phyloP scores from a whole-genome alignment of 2,329 filamentous ascomycete species.

The Trichophyton benhamiae region DNA sequence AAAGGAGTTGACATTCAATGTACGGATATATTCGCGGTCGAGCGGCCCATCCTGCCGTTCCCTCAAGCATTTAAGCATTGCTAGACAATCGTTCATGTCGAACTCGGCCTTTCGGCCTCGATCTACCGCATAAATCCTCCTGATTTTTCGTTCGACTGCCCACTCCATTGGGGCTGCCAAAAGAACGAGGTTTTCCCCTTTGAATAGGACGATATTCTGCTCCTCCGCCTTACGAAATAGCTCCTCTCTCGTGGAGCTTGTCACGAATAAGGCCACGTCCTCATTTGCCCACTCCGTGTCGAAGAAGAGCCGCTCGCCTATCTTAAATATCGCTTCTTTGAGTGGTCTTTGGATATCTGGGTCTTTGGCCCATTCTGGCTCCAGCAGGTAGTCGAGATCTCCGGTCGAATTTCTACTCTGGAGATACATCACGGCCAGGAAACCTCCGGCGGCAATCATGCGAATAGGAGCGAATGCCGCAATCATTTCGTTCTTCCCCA shows the following conservation, averaged over 20 bases:
- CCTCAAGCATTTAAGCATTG: constrained; percentile 20
- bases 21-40: constrained; percentile 19
- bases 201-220: constrained; percentile 23
- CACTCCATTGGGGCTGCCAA: constrained; percentile 26
- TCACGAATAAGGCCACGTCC: constrained; percentile 23
- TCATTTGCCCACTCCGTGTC: constrained; percentile 23
- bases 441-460: constrained; percentile 10
- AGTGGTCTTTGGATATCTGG: constrained; percentile 22
- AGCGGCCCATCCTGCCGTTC: constrained; percentile 16
- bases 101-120: constrained; percentile 17
- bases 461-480: constrained; percentile 8
- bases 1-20: constrained; percentile 20
- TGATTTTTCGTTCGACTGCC: constrained; percentile 26
- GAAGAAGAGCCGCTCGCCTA: constrained; percentile 16
- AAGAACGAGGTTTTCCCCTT: constrained; percentile 19
- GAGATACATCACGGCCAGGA: constrained; percentile 10
- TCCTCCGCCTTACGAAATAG: constrained; percentile 21
- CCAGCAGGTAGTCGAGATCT: constrained; percentile 13
- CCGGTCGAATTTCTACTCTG: constrained; percentile 7
- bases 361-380: constrained; percentile 21
- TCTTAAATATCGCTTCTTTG: constrained; percentile 16
- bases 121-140: constrained; percentile 19
- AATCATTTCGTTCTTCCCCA: constrained; percentile 17
- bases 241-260: constrained; percentile 1
- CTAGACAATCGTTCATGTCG: constrained; percentile 22